These are phyloP conservation scores for Phaeosphaeriaceae sp. DNA, from an alignment of 2,329 filamentous ascomycete species.

Conservation along the genomic window DNA sequence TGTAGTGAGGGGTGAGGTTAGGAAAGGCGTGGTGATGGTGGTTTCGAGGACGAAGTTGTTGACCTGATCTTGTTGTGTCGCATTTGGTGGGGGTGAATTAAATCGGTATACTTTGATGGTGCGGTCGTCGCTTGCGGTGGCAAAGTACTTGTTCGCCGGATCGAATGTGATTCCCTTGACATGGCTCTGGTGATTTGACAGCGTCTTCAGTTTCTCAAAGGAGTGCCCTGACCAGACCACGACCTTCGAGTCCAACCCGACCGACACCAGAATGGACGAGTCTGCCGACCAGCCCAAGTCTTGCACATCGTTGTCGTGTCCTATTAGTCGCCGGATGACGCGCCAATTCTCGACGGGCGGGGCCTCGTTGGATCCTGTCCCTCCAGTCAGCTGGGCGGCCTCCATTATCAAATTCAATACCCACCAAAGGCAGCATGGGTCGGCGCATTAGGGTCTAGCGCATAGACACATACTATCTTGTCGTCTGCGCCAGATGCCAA, in stretches of 20 bases:
- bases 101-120: constrained; percentile 97
- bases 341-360: constrained; percentile 98
- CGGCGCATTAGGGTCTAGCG: constrained; percentile 82
- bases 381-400: constrained; percentile 15
- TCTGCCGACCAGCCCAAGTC: constrained; percentile 97
- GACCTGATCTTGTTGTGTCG: constrained; percentile 91
- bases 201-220: constrained; percentile 95
- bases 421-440: constrained; percentile 79
- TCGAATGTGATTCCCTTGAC: constrained; percentile 99
- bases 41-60: constrained; percentile 96
- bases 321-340: constrained; percentile 88
- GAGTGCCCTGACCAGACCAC: constrained; percentile 98
- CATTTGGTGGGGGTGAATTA: constrained; percentile 84
- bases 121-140: constrained; percentile 94
- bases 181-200: constrained; percentile 93
- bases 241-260: constrained; percentile 95
- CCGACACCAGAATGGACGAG: constrained; percentile 93
- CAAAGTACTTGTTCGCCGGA: constrained; percentile 98
- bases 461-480: constrained; percentile 98
- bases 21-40: constrained; percentile 88
- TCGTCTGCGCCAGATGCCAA: constrained; percentile 97
- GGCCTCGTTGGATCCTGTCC: constrained; percentile 78
- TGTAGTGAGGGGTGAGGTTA: constrained; percentile 90
- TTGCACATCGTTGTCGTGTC: constrained; percentile 98
- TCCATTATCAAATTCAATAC: constrained; percentile 26